These are phyloP conservation scores for Pisolithus tinctorius DNA, from an alignment of 768 basidiomycete genomes.

Conservation along the genomic window DNA sequence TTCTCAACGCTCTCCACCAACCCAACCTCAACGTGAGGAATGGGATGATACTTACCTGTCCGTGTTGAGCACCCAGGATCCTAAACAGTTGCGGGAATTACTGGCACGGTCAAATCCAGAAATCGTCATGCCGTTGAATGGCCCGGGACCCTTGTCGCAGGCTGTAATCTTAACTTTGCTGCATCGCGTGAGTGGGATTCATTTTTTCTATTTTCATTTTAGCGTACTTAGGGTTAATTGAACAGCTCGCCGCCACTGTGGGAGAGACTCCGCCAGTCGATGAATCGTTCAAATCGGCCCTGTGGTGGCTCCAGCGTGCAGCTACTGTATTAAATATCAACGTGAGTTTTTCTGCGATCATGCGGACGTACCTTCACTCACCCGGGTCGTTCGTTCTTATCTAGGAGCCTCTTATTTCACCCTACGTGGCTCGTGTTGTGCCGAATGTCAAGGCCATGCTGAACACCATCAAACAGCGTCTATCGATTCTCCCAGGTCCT, in stretches of 20 bases:
- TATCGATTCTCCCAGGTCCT: conserved; percentile 70
- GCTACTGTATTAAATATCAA: conserved; percentile 65
- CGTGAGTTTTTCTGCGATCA: conserved; percentile 31
- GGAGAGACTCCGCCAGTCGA: conserved; percentile 73
- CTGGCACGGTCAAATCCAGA: conserved; percentile 72
- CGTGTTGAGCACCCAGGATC: conserved; percentile 70
- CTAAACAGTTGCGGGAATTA: conserved; percentile 66
- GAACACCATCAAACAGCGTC: conserved; percentile 73
- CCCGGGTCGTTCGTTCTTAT: not conserved
- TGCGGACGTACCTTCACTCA: not conserved
- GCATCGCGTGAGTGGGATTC: conserved; percentile 54
- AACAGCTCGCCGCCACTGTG: conserved; percentile 64
- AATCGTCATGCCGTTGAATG: conserved; percentile 70
- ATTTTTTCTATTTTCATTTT: not conserved
- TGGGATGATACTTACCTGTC: conserved; percentile 83
- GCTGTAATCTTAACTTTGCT: conserved; percentile 80
- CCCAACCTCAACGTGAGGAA: conserved; percentile 54
- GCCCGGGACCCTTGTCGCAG: conserved; percentile 66
- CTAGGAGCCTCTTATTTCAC: conserved; percentile 74
- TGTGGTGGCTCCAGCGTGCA: conserved; percentile 86
- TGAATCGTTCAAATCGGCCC: conserved; percentile 71
- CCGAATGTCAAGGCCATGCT: conserved; percentile 73
- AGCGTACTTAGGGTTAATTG: not conserved
- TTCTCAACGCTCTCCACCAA: conserved; percentile 47
- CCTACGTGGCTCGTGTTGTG: conserved; percentile 75